These are phyloP conservation scores for Hibiscus mutabilis DNA, from an alignment of 345 rosid species.

Conservation along the genomic window DNA sequence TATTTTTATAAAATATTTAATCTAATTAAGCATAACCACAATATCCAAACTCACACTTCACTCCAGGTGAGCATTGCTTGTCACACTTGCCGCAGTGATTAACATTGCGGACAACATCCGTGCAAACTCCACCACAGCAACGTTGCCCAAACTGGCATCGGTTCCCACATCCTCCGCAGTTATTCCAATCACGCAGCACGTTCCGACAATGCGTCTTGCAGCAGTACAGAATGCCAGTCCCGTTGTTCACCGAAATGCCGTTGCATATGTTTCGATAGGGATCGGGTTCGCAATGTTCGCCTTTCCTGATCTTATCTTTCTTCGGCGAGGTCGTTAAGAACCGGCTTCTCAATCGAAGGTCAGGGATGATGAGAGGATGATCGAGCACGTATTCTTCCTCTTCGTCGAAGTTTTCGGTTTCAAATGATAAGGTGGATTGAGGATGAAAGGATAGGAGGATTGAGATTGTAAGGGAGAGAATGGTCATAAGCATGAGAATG, in stretches of 20 bases:
- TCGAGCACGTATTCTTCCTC: conserved; percentile 40
- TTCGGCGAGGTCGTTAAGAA: conserved; percentile 18
- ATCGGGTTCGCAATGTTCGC: conserved; percentile 28
- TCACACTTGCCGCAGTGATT: conserved; percentile 58
- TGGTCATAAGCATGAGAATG: neutral
- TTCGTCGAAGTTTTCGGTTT: neutral
- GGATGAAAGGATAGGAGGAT: conserved; percentile 5
- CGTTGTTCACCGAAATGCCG: conserved; percentile 50
- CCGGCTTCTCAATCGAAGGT: conserved; percentile 27
- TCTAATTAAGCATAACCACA: conserved; percentile 57
- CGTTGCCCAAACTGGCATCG: conserved; percentile 45
- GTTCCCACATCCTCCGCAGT: conserved; percentile 51
- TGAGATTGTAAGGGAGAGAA: neutral
- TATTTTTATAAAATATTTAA: neutral
- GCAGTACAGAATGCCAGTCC: conserved; percentile 51
- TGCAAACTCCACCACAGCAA: conserved; percentile 55
- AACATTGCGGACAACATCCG: conserved; percentile 20
- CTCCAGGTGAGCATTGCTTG: conserved; percentile 34
- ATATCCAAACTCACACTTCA: conserved; percentile 42
- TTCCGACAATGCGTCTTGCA: conserved; percentile 72
- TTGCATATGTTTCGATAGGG: conserved; percentile 35
- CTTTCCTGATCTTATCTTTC: conserved; percentile 29
- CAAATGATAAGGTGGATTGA: neutral
- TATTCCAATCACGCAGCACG: conserved; percentile 43
- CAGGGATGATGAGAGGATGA: conserved; percentile 7